Conservation (phyloP, 179 eudicot species). For the Beta lomatogona region DNA sequence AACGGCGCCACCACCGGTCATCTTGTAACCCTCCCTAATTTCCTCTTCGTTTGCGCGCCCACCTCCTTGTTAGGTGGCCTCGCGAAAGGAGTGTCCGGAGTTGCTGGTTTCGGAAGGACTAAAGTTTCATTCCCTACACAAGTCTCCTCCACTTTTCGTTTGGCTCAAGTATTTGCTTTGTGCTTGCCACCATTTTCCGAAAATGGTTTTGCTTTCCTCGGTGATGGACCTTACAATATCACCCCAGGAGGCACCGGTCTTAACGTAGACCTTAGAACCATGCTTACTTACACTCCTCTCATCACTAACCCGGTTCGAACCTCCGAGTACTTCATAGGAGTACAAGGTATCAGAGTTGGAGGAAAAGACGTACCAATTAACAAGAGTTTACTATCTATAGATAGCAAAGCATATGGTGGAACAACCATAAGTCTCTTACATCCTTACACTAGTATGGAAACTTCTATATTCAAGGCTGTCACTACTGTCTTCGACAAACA, state of each 20-base stretch:
- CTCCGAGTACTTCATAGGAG: conserved; percentile 34
- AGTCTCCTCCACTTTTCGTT: conserved; percentile 34
- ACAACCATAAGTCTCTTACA: conserved; percentile 48
- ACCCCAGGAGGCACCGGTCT: conserved; percentile 22
- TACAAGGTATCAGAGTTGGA: conserved; percentile 27
- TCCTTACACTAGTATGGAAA: conserved; percentile 42
- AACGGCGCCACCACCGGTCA: conserved; percentile 43
- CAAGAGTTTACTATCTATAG: conserved; percentile 33
- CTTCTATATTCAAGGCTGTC: conserved; percentile 38
- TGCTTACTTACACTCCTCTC: conserved; percentile 49
- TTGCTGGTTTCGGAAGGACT: conserved; percentile 51
- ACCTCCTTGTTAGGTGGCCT: conserved; percentile 33
- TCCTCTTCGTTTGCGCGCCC: conserved; percentile 43
- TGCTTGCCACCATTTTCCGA: conserved; percentile 39
- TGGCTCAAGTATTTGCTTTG: conserved; percentile 42
- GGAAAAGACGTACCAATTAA: conserved; percentile 23
- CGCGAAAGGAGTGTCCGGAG: conserved; percentile 35
- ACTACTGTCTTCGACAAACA: conserved; percentile 27
- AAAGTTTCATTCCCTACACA: conserved; percentile 38
- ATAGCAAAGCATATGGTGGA: conserved; percentile 38
- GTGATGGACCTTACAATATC: conserved; percentile 50
- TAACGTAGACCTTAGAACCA: conserved; percentile 39
- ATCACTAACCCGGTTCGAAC: conserved; percentile 28
- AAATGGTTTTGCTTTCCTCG: conserved; percentile 45
- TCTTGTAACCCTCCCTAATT: conserved; percentile 18